These are phyloP conservation scores for Cystobasidium onofrii DNA, from an alignment of 768 basidiomycete genomes.

Conservation along the genomic window DNA sequence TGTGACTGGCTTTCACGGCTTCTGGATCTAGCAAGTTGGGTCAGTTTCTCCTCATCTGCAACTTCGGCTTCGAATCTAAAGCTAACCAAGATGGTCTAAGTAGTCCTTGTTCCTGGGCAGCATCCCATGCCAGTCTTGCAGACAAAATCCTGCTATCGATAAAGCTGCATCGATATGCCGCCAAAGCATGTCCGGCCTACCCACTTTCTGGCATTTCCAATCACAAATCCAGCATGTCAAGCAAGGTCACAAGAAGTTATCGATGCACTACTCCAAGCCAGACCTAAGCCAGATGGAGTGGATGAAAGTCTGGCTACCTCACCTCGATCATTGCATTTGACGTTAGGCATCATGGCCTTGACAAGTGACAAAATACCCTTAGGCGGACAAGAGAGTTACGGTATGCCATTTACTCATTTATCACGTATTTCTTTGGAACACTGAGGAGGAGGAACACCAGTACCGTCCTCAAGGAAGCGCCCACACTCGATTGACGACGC, in stretches of 20 bases:
- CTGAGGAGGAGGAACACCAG: background rate
- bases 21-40: too few species aligned
- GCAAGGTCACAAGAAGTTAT: background rate
- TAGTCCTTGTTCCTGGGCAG: too few species aligned
- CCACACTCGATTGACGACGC: conserved; percentile 1
- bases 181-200: background rate
- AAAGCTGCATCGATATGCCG: too few species aligned
- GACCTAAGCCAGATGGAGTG: conserved; percentile 6
- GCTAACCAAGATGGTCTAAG: too few species aligned
- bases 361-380: background rate
- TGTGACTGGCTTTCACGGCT: too few species aligned
- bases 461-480: background rate
- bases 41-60: too few species aligned
- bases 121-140: too few species aligned
- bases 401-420: background rate
- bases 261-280: background rate
- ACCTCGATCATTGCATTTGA: conserved; percentile 2
- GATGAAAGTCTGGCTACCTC: background rate
- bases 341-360: conserved; percentile 9
- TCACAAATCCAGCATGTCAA: conserved; percentile 4
- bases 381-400: background rate
- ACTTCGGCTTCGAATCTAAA: too few species aligned
- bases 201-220: conserved; percentile 12
- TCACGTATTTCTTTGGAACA: too few species aligned
- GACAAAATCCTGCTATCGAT: too few species aligned